These are phyloP conservation scores for Babesia caballi DNA, from an alignment of 169 alveolate genomes.

Conservation along the genomic window DNA sequence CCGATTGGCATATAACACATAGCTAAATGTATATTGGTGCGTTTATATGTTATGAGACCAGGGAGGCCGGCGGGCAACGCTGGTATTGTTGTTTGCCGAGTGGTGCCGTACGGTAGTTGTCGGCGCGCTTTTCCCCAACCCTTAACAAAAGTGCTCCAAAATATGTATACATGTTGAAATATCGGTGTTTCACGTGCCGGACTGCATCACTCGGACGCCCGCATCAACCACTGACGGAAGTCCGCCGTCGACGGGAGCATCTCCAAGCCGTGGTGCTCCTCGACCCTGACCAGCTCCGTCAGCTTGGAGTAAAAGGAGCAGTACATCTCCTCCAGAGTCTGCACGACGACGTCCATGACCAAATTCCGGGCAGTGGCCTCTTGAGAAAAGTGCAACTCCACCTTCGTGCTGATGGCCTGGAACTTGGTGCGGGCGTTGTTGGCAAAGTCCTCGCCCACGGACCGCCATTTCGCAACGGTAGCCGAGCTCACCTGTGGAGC, in stretches of 20 bases:
- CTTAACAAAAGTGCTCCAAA: no score
- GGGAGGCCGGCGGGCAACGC: no score
- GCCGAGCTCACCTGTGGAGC: background rate
- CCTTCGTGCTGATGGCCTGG: background rate
- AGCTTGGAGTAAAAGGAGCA: background rate
- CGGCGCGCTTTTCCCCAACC: no score
- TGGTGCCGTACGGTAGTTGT: no score
- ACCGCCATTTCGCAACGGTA: constrained; percentile 1
- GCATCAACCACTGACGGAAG: background rate
- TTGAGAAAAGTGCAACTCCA: constrained; percentile 15
- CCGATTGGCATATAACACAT: no score
- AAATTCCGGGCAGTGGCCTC: background rate
- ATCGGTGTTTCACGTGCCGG: no score
- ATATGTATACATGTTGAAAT: no score
- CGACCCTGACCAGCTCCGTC: background rate
- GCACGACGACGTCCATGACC: background rate
- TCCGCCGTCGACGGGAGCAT: background rate
- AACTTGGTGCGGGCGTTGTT: background rate
- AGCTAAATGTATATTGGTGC: no score
- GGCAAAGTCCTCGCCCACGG: constrained; percentile 7
- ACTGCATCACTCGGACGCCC: no score
- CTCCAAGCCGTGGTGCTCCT: background rate
- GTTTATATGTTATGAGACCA: no score
- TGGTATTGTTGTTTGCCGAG: no score
- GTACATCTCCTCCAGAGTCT: constrained; percentile 3